Evolutionary conservation across 371 early-diverging fungal species (phyloP), one percentile per base, ranked within the genome.

Genomic region (Syncephalastrum contaminatum): DNA sequence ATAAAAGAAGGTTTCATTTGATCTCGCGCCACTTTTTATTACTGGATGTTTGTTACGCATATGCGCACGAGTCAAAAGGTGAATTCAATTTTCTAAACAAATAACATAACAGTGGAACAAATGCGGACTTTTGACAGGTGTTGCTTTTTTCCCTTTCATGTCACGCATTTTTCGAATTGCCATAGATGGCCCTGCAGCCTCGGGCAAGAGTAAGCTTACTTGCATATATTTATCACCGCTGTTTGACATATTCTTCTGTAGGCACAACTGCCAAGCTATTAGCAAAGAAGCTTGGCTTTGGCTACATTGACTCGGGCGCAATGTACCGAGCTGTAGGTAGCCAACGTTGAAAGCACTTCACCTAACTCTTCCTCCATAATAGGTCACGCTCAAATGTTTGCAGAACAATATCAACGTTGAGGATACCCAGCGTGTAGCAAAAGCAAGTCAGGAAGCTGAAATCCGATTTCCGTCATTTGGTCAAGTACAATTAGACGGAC

Each of bases 121-220:
- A 30, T n/a, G 36, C 36, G 36, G 36, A 8, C 36, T 30, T 30
- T 12, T 30, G 36, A 30, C 36, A 30, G 36, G 19, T 44, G 27
- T 30, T 48, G 21, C 30, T 43, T 40, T 41, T 48, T 46, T 40
- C 14, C 48, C 16, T 47, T 43, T 51, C 27, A 72, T 76, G 77
- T 69, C 78, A 52, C 66, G 63, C 18, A 55, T 78, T 24, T 88
- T 90, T 60, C 86, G 87, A 62, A 77, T 95, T 48, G 95, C 97
- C 25, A 95, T 96, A 45, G 97, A 96, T 77, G 97, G 97, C 0
- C 95, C 95, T 6, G 93, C 94, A 13, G 97, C 93, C 12, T 87
- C 88, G 13, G 97, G 97, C 48, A 96, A 96, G 75, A 93, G 94
- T 82, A 85, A 73, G 66, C 24, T 10, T 7, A 21, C 8, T 10